A percentile compares a stretch with the other conserved stretches of the same genome.
Conservation (phyloP, 2,329 filamentous ascomycete species). For the Camptophora hylomeconis region DNA sequence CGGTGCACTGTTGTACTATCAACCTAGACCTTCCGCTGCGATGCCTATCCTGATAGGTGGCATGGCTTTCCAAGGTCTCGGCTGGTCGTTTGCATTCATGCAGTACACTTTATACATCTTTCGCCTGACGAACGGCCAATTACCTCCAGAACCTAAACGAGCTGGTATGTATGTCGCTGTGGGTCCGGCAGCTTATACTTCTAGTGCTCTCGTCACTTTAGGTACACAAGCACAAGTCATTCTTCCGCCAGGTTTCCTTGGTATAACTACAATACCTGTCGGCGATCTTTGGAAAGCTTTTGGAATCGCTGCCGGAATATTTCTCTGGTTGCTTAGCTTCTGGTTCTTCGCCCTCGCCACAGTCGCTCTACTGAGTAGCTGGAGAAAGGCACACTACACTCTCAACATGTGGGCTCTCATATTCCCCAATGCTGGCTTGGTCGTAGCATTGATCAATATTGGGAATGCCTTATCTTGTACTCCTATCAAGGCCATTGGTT, state of each 20-base stretch:
- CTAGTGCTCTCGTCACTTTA: constrained; percentile 5
- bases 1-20: constrained; percentile 47
- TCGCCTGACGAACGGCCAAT: constrained; percentile 1
- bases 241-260: constrained; percentile 3
- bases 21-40: constrained; percentile 38
- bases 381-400: constrained; percentile 23
- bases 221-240: constrained; percentile 1
- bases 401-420: constrained; percentile 51
- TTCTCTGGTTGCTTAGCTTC: constrained; percentile 7
- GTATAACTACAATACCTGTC: constrained; percentile 3
- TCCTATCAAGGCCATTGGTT: constrained; percentile 39
- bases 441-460: constrained; percentile 43
- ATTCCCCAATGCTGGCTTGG: constrained; percentile 52
- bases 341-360: constrained; percentile 7
- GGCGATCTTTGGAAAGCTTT: constrained; percentile 3
- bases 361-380: not conserved
- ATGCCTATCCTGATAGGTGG: constrained; percentile 53
- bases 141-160: constrained; percentile 2
- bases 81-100: constrained; percentile 51
- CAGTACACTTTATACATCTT: constrained; percentile 53
- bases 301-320: constrained; percentile 2
- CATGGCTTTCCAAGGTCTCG: constrained; percentile 55
- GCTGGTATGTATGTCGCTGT: constrained; percentile 9
- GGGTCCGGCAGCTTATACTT: constrained; percentile 7
- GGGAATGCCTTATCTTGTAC: constrained; percentile 38